Base-by-base conservation (phyloP, 2,329 filamentous ascomycete species). In the Penicillium sp. region DNA sequence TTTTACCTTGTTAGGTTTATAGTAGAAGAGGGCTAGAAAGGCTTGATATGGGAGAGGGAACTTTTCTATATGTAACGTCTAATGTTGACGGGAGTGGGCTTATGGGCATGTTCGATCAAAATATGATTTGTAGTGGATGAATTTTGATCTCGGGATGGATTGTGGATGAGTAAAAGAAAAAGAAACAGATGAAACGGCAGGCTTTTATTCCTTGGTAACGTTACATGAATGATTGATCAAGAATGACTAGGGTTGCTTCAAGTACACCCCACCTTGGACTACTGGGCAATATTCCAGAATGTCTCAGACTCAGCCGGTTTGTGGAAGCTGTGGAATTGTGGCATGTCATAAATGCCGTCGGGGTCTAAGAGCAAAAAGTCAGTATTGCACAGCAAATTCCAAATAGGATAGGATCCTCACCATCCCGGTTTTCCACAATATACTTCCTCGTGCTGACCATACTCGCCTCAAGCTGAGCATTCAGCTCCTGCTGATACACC, bases 341-440 rank as follows among this genome's bases (percentile, higher is more conserved):
- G 73, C 48, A 72, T 62, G 47, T 75, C 72, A 64, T 80, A 80
- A 32, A 73, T 75, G 8, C 72, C 74, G 31, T 75, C 73, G 2
- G 75, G 75, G 68, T 80, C 77, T 76, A 37, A 41, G 4, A 24
- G 34, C 21, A 21, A 19, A 40, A 38, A 22, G 32, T 57, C 24
- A 57, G 50, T 41, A 31, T 40, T 28, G 17, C 17, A 43, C 13
- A 1, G 15, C 19, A 21, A 21, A 33, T 3, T 3, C 6, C 15
- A 29, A 29, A 24, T 10, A n/a, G 26, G 13, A 21, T 8, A 9
- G 32, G 46, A 12, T 26, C 63, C 72, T 66, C 61, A 79, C 77
- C 78, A 59, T 77, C 74, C 4, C 78, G 75, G 37, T 77, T 66
- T 24, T 67, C 63, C 35, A 71, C 53, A 49, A 84, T 83, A 56